Base-by-base conservation (phyloP, 352 stramenopile genomes). In the Pythium aristosporum region DNA sequence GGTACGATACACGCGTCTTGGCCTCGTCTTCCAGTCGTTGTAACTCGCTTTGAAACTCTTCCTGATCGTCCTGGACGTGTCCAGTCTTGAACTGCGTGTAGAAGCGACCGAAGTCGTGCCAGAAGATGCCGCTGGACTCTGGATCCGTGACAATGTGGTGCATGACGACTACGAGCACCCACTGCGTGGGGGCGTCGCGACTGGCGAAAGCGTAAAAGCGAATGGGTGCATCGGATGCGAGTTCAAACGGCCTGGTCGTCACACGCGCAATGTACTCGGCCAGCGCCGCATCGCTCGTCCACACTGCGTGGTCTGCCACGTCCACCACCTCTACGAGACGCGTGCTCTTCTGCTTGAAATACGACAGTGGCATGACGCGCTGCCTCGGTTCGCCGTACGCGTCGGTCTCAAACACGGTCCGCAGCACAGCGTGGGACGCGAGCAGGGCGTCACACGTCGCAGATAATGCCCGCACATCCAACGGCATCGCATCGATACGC, bases 61-160 rank as follows among this genome's bases (percentile, higher is more conserved):
- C 16, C 25, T 49, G 25, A 11, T 30, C 3, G 3, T 39, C 34
- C 1, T 10, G 34, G 11, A 47, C 20, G 11, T 2, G 34, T 43
- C 21, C 43, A 23, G 9, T 48, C 18, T 15, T 36, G n/a, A 61
- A 59, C 12, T 28, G 50, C 0, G 34, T 2, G 39, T 88, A 85
- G 5, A 72, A 42, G 2, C 59, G 20, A 5, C 53, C 42, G 6
- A 86, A 73, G 37, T 83, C 77, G 13, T 42, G 39, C 79, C 79
- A 88, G 43, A 86, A 76, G 6, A 88, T 50, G 12, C 68, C 51
- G 20, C 71, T 79, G 10, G 75, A 86, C 25, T 73, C 67, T 32
- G 73, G 68, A 54, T 85, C 77, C 0, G 77, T 85, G n/a, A 71
- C 77, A 20, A 85, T 88, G 44, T 86, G 77, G 12, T 88, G 79